Evolutionary conservation across 2,329 filamentous ascomycete genomes (phyloP).

Genomic region (Daldinia eschscholtzii): DNA sequence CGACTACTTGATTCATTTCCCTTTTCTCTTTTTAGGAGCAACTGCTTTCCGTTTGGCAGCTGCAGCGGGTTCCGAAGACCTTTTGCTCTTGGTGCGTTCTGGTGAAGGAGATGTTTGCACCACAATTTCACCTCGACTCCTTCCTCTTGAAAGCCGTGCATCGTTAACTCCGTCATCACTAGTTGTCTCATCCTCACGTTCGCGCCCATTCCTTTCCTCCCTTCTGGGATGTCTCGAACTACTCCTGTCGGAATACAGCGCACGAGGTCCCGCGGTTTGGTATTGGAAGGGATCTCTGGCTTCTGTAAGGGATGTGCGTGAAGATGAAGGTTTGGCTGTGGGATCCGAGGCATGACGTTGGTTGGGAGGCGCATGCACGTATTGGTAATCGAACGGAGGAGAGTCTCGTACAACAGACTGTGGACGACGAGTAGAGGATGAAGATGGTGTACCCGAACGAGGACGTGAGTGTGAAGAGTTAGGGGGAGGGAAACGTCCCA

Average conservation of each 20-base stretch:
- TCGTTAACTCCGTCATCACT: slow-evolving; percentile 47
- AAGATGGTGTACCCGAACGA: slow-evolving; percentile 59
- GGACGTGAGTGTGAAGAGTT: slow-evolving; percentile 57
- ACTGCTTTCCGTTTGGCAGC: slow-evolving; percentile 43
- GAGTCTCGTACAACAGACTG: slow-evolving; percentile 55
- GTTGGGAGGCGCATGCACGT: slow-evolving; percentile 54
- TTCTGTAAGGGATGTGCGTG: slow-evolving; percentile 49
- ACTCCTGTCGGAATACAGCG: slow-evolving; percentile 54
- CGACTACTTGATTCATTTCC: slow-evolving; percentile 48
- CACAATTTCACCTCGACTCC: slow-evolving; percentile 56
- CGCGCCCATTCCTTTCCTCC: slow-evolving; percentile 46
- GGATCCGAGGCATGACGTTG: slow-evolving; percentile 63
- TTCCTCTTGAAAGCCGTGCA: slow-evolving; percentile 47
- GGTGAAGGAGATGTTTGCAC: slow-evolving; percentile 52
- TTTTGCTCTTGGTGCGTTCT: slow-evolving; percentile 55
- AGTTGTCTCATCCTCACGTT: slow-evolving; percentile 50
- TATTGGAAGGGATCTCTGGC: slow-evolving; percentile 65
- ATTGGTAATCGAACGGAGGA: slow-evolving; percentile 62
- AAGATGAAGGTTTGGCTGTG: slow-evolving; percentile 52
- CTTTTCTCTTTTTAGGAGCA: slow-evolving; percentile 49
- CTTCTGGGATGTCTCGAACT: slow-evolving; percentile 52
- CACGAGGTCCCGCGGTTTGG: slow-evolving; percentile 61
- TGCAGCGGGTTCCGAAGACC: slow-evolving; percentile 49
- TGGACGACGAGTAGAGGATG: slow-evolving; percentile 57
- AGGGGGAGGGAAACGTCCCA: slow-evolving; percentile 66